A percentile compares a stretch with the other conserved stretches of the same genome.
Evolutionary conservation across 495 filamentous ascomycete genomes (phyloP).

Genomic region (Penicillium malachiteum): DNA sequence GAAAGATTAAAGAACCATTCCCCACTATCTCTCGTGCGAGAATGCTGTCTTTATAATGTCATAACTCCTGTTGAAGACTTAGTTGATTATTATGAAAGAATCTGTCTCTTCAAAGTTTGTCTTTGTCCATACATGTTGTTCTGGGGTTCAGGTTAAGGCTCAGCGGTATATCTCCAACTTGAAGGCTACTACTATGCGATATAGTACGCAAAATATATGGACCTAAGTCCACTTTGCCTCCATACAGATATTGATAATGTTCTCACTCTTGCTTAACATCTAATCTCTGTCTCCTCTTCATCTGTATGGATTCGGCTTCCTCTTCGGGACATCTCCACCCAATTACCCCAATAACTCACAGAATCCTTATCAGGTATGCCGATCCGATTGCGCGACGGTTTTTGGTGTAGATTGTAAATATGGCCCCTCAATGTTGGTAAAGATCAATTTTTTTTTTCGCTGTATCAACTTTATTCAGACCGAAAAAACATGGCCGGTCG

Average conservation of each 20-base stretch:
- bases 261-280: not conserved
- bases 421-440: too few species aligned
- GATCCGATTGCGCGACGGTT: constrained; percentile 11
- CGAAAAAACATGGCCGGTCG: constrained; percentile 14
- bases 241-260: too few species aligned
- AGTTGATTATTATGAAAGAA: too few species aligned
- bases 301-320: constrained; percentile 16
- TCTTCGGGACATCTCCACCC: constrained; percentile 17
- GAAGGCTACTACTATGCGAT: too few species aligned
- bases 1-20: not conserved
- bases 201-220: too few species aligned
- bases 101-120: too few species aligned
- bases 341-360: constrained; percentile 12
- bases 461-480: not conserved
- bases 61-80: too few species aligned
- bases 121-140: too few species aligned
- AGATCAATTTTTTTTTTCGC: not conserved
- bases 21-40: not conserved
- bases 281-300: not conserved
- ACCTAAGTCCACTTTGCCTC: not conserved
- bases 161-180: too few species aligned
- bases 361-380: constrained; percentile 20
- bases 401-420: too few species aligned
- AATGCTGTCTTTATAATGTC: not conserved
- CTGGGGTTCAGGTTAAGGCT: too few species aligned